Evolutionary conservation across 768 basidiomycete species (phyloP), one percentile per base, ranked within the genome.

Genomic region (Sarcomyxa edulis): DNA sequence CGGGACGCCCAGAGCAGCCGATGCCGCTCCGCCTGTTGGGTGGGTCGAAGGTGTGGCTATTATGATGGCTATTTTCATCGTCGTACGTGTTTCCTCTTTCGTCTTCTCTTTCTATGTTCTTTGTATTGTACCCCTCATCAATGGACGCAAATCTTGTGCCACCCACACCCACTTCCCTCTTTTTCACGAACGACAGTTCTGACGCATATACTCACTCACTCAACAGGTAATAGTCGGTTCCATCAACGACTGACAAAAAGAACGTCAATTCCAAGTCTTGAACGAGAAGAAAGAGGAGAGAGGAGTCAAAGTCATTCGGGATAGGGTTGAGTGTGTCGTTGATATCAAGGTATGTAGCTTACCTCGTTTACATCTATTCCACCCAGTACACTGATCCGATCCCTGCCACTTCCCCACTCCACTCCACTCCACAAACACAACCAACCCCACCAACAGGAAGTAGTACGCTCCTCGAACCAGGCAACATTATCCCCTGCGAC

Each of bases 161-260:
- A n/a, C n/a, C n/a, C n/a, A n/a, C n/a, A n/a, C n/a, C n/a, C n/a
- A n/a, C n/a, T n/a, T n/a, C n/a, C n/a, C n/a, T n/a, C n/a, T n/a
- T n/a, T n/a, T n/a, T n/a, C n/a, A n/a, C n/a, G n/a, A n/a, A n/a
- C n/a, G n/a, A n/a, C n/a, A n/a, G n/a, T n/a, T n/a, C n/a, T n/a
- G n/a, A n/a, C n/a, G n/a, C n/a, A n/a, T n/a, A n/a, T n/a, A n/a
- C n/a, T n/a, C n/a, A 5, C 18, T 21, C 32, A 32, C 25, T 37
- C 7, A 14, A 25, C 44, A 86, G 84, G 83, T 90, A 41, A 51
- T 91, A 29, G 95, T 99, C 40, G 95, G 95, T 22, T 92, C 93
- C 9, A 48, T 97, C 30, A 98, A 97, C 53, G 96, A 99, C 61
- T 99, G 89, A 85, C 93, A 97, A 61, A 98, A 98, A 61, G 96